A percentile compares a stretch with the other conserved stretches of the same genome.
phyloP scores from a whole-genome alignment of 768 basidiomycete species.

The Xerocomus spinulosus region DNA sequence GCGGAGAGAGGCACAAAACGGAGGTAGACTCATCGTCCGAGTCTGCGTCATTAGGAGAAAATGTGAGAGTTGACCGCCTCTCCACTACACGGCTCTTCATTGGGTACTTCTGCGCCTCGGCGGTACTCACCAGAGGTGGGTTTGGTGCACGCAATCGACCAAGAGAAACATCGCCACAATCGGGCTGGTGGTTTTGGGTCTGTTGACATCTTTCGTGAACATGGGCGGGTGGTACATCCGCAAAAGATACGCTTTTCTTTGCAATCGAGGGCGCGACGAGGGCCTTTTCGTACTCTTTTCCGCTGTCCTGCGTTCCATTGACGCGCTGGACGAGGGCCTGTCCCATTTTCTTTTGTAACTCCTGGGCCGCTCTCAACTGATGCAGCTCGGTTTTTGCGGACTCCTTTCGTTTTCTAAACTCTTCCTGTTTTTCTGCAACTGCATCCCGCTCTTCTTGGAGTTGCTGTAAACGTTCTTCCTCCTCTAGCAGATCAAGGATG shows the following conservation, averaged over 20 bases:
- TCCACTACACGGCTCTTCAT: slow-evolving; percentile 73
- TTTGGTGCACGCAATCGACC: slow-evolving; percentile 43
- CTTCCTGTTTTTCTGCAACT: slow-evolving; percentile 41
- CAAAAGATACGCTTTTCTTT: slow-evolving; percentile 67
- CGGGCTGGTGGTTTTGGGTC: slow-evolving; percentile 14
- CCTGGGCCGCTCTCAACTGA: slow-evolving; percentile 34
- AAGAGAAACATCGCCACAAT: slow-evolving; percentile 55
- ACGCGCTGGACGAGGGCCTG: slow-evolving; percentile 51
- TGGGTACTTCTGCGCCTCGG: slow-evolving; percentile 37
- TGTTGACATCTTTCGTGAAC: slow-evolving; percentile 13
- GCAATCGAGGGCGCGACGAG: slow-evolving; percentile 30
- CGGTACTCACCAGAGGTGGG: slow-evolving; percentile 30
- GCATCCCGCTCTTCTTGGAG: slow-evolving; percentile 38
- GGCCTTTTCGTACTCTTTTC: slow-evolving; percentile 27
- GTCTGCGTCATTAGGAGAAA: slow-evolving; percentile 32
- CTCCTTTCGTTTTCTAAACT: slow-evolving; percentile 48
- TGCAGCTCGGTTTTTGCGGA: slow-evolving; percentile 42
- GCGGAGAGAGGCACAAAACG: slow-evolving; percentile 30
- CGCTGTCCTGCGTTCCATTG: slow-evolving; percentile 33
- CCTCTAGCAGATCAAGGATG: slow-evolving; percentile 65
- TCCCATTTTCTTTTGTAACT: slow-evolving; percentile 78
- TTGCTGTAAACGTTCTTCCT: slow-evolving; percentile 55
- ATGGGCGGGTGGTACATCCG: slow-evolving; percentile 33
- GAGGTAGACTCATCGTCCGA: slow-evolving; percentile 67
- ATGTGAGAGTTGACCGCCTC: slow-evolving; percentile 33